Base-by-base conservation (phyloP, 495 filamentous ascomycete genomes). In the Acidiella bohemica region DNA sequence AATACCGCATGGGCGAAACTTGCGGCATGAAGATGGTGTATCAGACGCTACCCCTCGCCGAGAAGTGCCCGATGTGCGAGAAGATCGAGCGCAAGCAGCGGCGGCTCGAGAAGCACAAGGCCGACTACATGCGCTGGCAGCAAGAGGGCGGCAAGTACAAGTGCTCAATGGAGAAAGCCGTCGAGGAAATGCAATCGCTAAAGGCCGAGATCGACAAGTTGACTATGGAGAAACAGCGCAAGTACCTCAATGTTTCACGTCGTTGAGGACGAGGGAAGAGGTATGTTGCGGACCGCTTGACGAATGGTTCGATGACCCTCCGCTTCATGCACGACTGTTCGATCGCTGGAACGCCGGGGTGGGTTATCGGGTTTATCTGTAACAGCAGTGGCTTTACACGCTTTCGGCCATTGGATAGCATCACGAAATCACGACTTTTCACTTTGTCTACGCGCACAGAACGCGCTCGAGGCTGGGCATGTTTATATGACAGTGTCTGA, bases 1-100 rank as follows among this genome's bases (percentile, higher is more conserved):
- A 97, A 55, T 94, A 96, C 67, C 84, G 92, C 53, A 95, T 80
- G 35, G 90, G 90, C 57, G 90, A 97, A 71, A 96, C 90, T 29
- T 97, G 90, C 64, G 90, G 90, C 53, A 85, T 94, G 69, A 90
- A 80, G 67, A 76, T 95, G 56, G 78, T 94, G 57, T 75, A 75
- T 65, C 59, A 77, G 64, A 74, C 82, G 58, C 54, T 71, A 48
- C 59, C 71, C 55, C 53, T 72, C 49, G 49, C 46, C 50, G 65
- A 66, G 35, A 73, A 75, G 50, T 95, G 87, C 66, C 79, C 78
- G 51, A 68, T 84, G 47, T 97, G 90, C 72, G 81, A 88, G 51
- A 86, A 90, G 64, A 81, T 93, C 55, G 76, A 84, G 50, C 88
- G 84, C 59, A 95, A 93, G 61, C 60, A 68, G 54, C 74, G 85